Conservation (phyloP, 306 rosid genomes). For the Arachis hypogaea region DNA sequence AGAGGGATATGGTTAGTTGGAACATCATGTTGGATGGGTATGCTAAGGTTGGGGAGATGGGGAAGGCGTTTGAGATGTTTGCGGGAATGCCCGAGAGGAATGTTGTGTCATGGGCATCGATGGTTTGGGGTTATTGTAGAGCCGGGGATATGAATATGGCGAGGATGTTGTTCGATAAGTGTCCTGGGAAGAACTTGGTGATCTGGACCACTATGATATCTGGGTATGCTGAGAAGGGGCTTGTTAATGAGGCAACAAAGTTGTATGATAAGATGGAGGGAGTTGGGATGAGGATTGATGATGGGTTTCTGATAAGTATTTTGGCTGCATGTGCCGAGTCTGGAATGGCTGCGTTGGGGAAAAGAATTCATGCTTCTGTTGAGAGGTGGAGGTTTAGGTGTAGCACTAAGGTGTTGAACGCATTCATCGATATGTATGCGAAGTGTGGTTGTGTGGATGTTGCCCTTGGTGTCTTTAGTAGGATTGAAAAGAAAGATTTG, state of each 20-base stretch:
- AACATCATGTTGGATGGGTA: slow-evolving; percentile 79
- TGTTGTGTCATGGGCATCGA: slow-evolving; percentile 76
- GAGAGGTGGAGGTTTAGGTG: slow-evolving; percentile 57
- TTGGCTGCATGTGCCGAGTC: slow-evolving; percentile 78
- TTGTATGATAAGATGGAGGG: slow-evolving; percentile 72
- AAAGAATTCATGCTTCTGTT: slow-evolving; percentile 63
- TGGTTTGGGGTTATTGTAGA: slow-evolving; percentile 71
- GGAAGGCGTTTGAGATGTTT: slow-evolving; percentile 65
- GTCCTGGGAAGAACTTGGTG: slow-evolving; percentile 70
- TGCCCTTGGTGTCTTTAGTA: slow-evolving; percentile 55
- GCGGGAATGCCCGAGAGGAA: slow-evolving; percentile 73
- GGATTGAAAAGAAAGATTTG: slow-evolving; percentile 55
- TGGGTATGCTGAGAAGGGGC: slow-evolving; percentile 80
- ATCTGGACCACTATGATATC: slow-evolving; percentile 83
- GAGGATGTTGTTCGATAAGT: slow-evolving; percentile 63
- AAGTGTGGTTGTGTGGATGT: slow-evolving; percentile 72
- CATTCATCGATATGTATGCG: slow-evolving; percentile 84
- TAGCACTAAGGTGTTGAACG: slow-evolving; percentile 66
- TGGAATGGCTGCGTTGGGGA: slow-evolving; percentile 72
- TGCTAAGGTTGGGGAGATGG: slow-evolving; percentile 64
- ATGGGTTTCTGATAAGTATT: slow-evolving; percentile 60
- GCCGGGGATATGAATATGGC: slow-evolving; percentile 84
- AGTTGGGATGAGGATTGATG: slow-evolving; percentile 63
- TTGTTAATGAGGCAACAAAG: slow-evolving; percentile 54
- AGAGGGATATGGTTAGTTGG: slow-evolving; percentile 79